Evolutionary conservation across 2,329 filamentous ascomycete genomes (phyloP).

Genomic region (Claviceps cyperi): DNA sequence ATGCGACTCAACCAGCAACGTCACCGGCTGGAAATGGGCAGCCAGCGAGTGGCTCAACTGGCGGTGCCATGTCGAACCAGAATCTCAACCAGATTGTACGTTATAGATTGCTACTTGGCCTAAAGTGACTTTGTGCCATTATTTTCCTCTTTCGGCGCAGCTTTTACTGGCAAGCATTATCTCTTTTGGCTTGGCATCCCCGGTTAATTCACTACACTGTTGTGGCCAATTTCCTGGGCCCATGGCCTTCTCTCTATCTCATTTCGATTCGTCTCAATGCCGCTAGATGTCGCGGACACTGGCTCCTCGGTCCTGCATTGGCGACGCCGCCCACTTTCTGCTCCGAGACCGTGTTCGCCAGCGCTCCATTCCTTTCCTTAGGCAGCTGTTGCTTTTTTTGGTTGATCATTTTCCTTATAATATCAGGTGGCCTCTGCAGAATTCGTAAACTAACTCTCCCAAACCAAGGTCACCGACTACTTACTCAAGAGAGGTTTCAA

Average conservation of each 20-base stretch:
- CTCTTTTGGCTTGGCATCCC: not conserved
- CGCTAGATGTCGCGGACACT: not conserved
- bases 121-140: constrained; percentile 9
- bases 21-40: constrained; percentile 19
- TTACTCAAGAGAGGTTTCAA: constrained; percentile 90
- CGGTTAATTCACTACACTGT: not conserved
- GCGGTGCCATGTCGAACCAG: constrained; percentile 54
- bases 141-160: not conserved
- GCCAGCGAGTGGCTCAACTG: constrained; percentile 19
- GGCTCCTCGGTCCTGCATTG: not conserved
- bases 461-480: constrained; percentile 67
- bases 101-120: constrained; percentile 24
- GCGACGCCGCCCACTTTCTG: not conserved
- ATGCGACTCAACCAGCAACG: constrained; percentile 18
- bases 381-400: not conserved
- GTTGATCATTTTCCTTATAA: not conserved
- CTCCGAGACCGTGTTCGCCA: not conserved
- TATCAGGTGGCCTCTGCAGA: not conserved
- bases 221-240: not conserved
- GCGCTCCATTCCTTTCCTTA: not conserved
- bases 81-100: constrained; percentile 94
- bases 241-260: too few species aligned
- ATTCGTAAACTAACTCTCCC: constrained; percentile 6
- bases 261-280: not conserved
- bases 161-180: not conserved